Evolutionary conservation across 2,329 filamentous ascomycete genomes (phyloP).

Genomic region (Fusarium camptoceras): DNA sequence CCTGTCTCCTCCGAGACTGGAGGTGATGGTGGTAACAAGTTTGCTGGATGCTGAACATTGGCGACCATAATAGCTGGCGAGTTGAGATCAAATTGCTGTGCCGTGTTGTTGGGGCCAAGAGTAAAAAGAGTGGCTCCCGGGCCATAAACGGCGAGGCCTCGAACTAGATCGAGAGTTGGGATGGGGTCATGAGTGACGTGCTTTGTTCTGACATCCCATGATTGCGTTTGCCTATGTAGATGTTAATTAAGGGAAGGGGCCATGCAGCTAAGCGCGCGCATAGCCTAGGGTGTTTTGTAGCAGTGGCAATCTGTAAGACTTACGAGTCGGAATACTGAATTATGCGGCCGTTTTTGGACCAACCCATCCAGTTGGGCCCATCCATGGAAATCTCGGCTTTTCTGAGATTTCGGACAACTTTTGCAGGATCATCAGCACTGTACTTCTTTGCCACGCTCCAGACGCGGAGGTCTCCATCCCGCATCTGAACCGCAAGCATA

Average conservation of each 20-base stretch:
- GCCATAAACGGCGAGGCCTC: conserved; percentile 87
- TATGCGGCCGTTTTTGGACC: conserved; percentile 98
- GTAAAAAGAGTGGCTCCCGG: conserved; percentile 94
- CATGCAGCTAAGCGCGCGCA: conserved; percentile 60
- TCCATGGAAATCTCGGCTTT: conserved; percentile 77
- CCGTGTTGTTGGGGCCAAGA: conserved; percentile 84
- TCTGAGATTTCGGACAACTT: conserved; percentile 88
- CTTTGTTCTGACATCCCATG: conserved; percentile 99
- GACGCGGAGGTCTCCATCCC: conserved; percentile 90
- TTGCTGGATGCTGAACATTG: conserved; percentile 87
- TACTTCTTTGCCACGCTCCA: conserved; percentile 94
- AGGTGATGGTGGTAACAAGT: conserved; percentile 81
- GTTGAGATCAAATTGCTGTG: conserved; percentile 96
- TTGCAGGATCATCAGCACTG: conserved; percentile 78
- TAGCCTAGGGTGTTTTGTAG: conserved; percentile 48
- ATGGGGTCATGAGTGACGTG: conserved; percentile 91
- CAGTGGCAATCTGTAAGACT: conserved; percentile 54
- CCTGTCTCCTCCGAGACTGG: conserved; percentile 82
- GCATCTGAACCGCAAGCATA: conserved; percentile 94
- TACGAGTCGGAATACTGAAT: conserved; percentile 93
- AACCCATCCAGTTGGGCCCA: conserved; percentile 94
- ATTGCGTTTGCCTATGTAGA: conserved; percentile 79
- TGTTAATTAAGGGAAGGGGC: conserved; percentile 50
- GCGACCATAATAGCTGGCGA: conserved; percentile 83
- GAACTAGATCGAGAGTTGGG: conserved; percentile 83